Evolutionary conservation across 2,329 filamentous ascomycete genomes (phyloP), one percentile per base, ranked within the genome.

Genomic region (Elsinoe necatrix): DNA sequence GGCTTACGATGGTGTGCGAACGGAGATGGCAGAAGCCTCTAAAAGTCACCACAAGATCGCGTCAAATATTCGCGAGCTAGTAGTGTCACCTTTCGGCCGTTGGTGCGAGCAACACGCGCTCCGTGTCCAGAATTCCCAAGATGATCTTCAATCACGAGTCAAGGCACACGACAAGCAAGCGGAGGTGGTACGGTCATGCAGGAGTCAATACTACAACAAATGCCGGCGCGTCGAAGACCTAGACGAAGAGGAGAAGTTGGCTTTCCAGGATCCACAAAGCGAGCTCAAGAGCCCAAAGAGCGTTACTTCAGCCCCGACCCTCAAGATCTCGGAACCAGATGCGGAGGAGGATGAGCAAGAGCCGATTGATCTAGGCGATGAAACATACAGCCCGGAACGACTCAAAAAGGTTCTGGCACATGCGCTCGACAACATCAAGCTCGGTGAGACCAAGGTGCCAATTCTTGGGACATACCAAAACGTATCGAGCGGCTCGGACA

Each of bases 201-300:
- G 93, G 62, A 95, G 88, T 71, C 87, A 89, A 65, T 98, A 98
- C 74, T 97, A 97, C 80, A 98, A 97, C 78, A 98, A 97, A 74
- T 98, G 93, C 70, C 86, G 95, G 51, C 77, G 96, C 60, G 86
- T 97, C 5, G 95, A 98, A 70, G 93, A 98, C 68, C 75, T 97
- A 59, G 93, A 98, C 70, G 93, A 98, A 73, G 95, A 98, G 76
- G 95, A 96, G 71, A 97, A 98, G 73, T 80, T 98, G 56, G 93
- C 91, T 37, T 98, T 98, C 73, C 90, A 95, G 71, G 89, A 91
- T 62, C 89, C 90, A 4, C 77, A 80, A 60, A 77, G 69, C 54
- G 72, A 78, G 60, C 67, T 70, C 7, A 69, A 72, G 65, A 78
- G 80, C 69, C 73, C 77, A 56, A 71, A 77, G 68, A 63, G 78